A percentile compares a stretch with the other conserved stretches of the same genome.
phyloP scores from a whole-genome alignment of 2,329 filamentous ascomycete genomes.

The Fusarium pseudograminearum region DNA sequence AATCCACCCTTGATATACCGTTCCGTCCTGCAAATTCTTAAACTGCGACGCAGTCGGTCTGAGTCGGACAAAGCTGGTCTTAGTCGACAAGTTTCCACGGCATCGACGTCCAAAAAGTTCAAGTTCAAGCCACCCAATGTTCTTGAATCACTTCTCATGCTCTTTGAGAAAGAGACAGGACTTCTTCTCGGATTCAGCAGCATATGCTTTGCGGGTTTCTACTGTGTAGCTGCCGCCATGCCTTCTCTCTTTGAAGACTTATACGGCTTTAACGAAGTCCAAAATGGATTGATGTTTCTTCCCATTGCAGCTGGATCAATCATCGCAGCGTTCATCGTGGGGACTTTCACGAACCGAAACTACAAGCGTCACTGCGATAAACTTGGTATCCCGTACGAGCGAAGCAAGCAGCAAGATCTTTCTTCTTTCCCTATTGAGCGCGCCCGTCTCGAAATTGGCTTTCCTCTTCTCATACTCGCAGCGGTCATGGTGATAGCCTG shows the following conservation, averaged over 20 bases:
- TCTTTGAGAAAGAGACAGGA: constrained; percentile 58
- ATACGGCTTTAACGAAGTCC: constrained; percentile 70
- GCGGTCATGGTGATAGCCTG: constrained; percentile 61
- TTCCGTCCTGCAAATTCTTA: constrained; percentile 51
- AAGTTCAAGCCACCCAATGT: constrained; percentile 57
- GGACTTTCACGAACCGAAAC: constrained; percentile 74
- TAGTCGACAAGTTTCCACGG: constrained; percentile 26
- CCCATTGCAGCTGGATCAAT: constrained; percentile 64
- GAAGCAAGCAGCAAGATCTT: constrained; percentile 64
- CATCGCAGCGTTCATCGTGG: constrained; percentile 59
- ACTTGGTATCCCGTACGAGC: constrained; percentile 65
- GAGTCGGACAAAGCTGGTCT: constrained; percentile 15
- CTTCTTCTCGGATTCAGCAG: constrained; percentile 59
- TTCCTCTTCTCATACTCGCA: constrained; percentile 64
- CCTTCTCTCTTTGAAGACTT: constrained; percentile 59
- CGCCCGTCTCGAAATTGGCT: constrained; percentile 61
- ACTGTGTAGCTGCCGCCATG: constrained; percentile 60
- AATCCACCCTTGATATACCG: constrained; percentile 55
- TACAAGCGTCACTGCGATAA: constrained; percentile 70
- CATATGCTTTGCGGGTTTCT: constrained; percentile 64
- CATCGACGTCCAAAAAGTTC: constrained; percentile 43
- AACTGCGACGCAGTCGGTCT: constrained; percentile 31
- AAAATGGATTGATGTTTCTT: constrained; percentile 66
- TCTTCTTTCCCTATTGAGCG: constrained; percentile 64
- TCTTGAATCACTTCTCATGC: constrained; percentile 55